Conservation (phyloP, 768 basidiomycete species). For the Lentinus brumalis region DNA sequence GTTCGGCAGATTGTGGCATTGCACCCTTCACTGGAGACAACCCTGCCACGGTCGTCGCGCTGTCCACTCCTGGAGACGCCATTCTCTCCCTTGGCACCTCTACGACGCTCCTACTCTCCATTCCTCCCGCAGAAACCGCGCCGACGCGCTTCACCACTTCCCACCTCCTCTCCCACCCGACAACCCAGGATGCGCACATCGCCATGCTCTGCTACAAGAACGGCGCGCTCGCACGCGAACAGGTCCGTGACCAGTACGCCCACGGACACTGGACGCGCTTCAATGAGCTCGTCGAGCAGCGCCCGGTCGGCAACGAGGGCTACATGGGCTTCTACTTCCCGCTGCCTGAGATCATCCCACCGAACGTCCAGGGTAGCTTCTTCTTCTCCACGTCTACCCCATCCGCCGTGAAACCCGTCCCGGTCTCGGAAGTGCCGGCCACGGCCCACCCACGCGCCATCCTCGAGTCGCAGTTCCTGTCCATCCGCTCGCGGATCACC, state of each 20-base stretch:
- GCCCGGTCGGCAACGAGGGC: conserved; percentile 59
- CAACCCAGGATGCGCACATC: conserved; percentile 62
- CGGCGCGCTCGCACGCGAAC: conserved; percentile 79
- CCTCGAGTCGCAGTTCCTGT: conserved; percentile 83
- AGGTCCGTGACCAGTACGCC: conserved; percentile 68
- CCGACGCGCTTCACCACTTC: conserved; percentile 75
- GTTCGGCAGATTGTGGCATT: conserved; percentile 63
- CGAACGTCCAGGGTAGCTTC: conserved; percentile 71
- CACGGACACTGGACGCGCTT: conserved; percentile 65
- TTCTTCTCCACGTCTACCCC: conserved; percentile 49
- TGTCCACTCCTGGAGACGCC: conserved; percentile 78
- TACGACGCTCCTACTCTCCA: conserved; percentile 81
- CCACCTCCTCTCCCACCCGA: conserved; percentile 74
- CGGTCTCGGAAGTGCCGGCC: conserved; percentile 39
- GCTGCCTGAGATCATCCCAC: conserved; percentile 86
- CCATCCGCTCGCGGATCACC: conserved; percentile 70
- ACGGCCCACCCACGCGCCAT: conserved; percentile 71
- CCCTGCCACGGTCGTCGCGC: conserved; percentile 76
- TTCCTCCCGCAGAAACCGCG: conserved; percentile 62
- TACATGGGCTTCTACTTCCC: conserved; percentile 79
- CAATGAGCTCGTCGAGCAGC: conserved; percentile 61
- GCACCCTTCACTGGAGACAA: conserved; percentile 92
- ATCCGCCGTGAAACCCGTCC: conserved; percentile 3
- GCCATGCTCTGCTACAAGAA: conserved; percentile 95
- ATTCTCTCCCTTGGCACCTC: conserved; percentile 87